phyloP scores from a whole-genome alignment of 768 basidiomycete species.

The Termitomyces sp. region DNA sequence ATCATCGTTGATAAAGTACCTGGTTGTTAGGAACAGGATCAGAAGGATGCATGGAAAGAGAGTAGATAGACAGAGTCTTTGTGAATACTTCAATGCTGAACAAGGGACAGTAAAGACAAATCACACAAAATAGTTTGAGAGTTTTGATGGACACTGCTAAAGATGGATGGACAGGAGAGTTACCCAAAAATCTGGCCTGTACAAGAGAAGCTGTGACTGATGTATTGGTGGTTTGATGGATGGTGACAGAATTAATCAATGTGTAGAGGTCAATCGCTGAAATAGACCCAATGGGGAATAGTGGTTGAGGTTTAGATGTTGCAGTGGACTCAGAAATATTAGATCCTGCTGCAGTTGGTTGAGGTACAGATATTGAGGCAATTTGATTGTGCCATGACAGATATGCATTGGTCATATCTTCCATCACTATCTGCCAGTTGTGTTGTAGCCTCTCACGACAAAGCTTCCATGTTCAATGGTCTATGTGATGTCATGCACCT shows the following conservation, averaged over 20 bases:
- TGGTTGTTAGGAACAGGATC: background rate
- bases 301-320: background rate
- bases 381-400: background rate
- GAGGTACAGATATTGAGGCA: background rate
- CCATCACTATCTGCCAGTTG: constrained; percentile 6
- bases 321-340: background rate
- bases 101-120: constrained; percentile 12
- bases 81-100: constrained; percentile 20
- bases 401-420: background rate
- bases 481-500: background rate
- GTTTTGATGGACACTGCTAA: constrained; percentile 18
- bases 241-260: background rate
- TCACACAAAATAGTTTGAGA: constrained; percentile 17
- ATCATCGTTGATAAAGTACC: constrained; percentile 18
- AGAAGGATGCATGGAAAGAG: too few relatives aligned
- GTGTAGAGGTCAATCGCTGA: constrained; percentile 13
- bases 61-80: constrained; percentile 11
- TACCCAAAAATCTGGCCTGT: constrained; percentile 13
- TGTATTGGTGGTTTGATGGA: constrained; percentile 1
- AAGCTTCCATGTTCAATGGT: constrained; percentile 5
- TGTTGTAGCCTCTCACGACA: background rate
- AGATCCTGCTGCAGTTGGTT: background rate
- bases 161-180: constrained; percentile 14
- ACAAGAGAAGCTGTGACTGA: constrained; percentile 10
- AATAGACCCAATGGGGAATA: constrained; percentile 9